These are phyloP conservation scores for Diaporthe sp. DNA, from an alignment of 2,329 filamentous ascomycete species.

Conservation along the genomic window DNA sequence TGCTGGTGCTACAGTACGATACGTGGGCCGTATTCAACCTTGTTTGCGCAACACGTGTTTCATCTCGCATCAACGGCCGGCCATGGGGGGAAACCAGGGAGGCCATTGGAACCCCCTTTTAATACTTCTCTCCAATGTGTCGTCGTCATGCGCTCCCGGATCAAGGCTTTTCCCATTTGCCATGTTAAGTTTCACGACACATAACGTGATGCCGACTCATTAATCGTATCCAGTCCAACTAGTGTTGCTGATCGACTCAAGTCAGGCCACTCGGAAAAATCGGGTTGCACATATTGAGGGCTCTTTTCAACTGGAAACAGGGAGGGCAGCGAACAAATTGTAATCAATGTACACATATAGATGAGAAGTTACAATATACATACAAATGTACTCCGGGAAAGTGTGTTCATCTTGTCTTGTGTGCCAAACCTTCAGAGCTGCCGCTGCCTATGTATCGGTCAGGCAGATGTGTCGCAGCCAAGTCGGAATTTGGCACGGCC, in stretches of 20 bases:
- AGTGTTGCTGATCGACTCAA: constrained; percentile 31
- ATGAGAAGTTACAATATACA: not conserved
- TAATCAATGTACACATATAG: not conserved
- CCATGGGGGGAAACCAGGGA: not conserved
- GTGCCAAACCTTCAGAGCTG: not conserved
- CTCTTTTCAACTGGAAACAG: not conserved
- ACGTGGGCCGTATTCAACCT: constrained; percentile 35
- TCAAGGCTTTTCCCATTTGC: constrained; percentile 22
- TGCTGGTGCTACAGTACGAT: constrained; percentile 25
- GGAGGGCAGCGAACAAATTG: not conserved
- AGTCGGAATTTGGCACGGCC: constrained; percentile 20
- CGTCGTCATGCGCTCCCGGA: constrained; percentile 24
- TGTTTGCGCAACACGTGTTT: constrained; percentile 39
- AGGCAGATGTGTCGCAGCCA: constrained; percentile 27
- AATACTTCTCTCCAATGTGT: constrained; percentile 29
- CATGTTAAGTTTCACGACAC: constrained; percentile 35
- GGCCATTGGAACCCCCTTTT: constrained; percentile 14
- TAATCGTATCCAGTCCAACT: constrained; percentile 27
- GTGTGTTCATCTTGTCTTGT: not conserved
- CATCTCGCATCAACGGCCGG: constrained; percentile 35
- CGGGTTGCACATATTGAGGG: constrained; percentile 4
- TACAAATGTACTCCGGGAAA: not conserved
- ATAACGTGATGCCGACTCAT: constrained; percentile 35
- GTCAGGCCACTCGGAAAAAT: constrained; percentile 6
- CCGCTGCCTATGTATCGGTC: not conserved